Percentiles rank a stretch among this genome's conserved stretches.
phyloP scores from a whole-genome alignment of 257 asterid genomes.

The Petunia secreta region DNA sequence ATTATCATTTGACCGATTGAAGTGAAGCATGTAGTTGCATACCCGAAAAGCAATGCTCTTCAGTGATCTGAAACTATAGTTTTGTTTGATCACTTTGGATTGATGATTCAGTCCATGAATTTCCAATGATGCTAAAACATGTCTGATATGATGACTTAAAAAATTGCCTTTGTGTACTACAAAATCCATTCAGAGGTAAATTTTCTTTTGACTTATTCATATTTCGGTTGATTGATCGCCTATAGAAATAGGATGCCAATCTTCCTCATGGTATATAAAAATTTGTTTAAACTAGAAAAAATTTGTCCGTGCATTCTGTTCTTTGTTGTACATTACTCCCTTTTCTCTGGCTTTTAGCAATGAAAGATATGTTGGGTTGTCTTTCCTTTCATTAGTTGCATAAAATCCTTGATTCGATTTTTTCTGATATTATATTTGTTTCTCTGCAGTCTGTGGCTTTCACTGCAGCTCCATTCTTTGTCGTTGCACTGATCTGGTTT shows the following conservation, averaged over 20 bases:
- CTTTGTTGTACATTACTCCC: neutral
- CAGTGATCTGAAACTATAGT: constrained; percentile 7
- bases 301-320: neutral
- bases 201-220: neutral
- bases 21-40: neutral
- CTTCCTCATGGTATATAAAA: neutral
- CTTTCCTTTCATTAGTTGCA: neutral
- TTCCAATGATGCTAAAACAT: neutral
- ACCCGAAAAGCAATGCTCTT: neutral
- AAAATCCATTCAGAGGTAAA: neutral
- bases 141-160: neutral
- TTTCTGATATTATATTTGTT: constrained; percentile 31
- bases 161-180: neutral
- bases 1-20: constrained; percentile 10
- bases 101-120: neutral
- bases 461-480: constrained; percentile 68
- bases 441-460: constrained; percentile 72
- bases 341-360: neutral
- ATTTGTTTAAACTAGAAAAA: neutral
- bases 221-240: constrained; percentile 2
- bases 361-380: neutral
- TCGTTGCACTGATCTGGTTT: constrained; percentile 68
- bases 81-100: neutral
- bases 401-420: neutral
- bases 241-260: neutral